phyloP scores from a whole-genome alignment of 2,329 filamentous ascomycete genomes.

The Cordyceps cicadae region DNA sequence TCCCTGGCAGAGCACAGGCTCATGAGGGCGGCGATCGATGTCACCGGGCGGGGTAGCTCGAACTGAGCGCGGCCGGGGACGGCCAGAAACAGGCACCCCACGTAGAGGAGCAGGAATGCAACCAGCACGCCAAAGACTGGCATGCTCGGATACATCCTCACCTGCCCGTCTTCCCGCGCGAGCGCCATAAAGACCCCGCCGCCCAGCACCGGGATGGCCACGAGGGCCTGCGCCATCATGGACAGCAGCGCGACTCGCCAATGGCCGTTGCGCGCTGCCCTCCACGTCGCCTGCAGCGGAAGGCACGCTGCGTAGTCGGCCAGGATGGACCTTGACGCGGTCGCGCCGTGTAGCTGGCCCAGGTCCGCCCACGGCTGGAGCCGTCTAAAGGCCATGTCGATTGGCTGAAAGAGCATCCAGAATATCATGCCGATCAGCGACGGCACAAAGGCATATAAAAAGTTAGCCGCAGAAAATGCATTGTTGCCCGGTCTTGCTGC shows the following conservation, averaged over 20 bases:
- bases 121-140: slow-evolving; percentile 67
- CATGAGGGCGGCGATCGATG: slow-evolving; percentile 66
- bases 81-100: slow-evolving; percentile 52
- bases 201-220: slow-evolving; percentile 57
- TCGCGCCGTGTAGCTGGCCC: slow-evolving; percentile 45
- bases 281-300: slow-evolving; percentile 51
- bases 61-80: slow-evolving; percentile 53
- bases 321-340: slow-evolving; percentile 56
- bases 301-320: slow-evolving; percentile 62
- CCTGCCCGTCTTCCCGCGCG: slow-evolving; percentile 41
- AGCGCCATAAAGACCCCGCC: slow-evolving; percentile 69
- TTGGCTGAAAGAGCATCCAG: slow-evolving; percentile 57
- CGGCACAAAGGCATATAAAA: slow-evolving; percentile 73
- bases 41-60: slow-evolving; percentile 64
- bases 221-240: slow-evolving; percentile 48
- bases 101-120: slow-evolving; percentile 61
- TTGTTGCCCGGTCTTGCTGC: slow-evolving; percentile 47
- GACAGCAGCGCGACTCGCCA: slow-evolving; percentile 57
- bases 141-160: slow-evolving; percentile 64
- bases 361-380: slow-evolving; percentile 64
- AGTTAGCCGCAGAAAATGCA: slow-evolving; percentile 80
- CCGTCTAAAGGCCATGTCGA: slow-evolving; percentile 58
- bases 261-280: slow-evolving; percentile 53
- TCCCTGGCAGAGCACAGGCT: slow-evolving; percentile 68
- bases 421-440: slow-evolving; percentile 58